Evolutionary conservation across 2,329 filamentous ascomycete genomes (phyloP), one percentile per base, ranked within the genome.

Genomic region (Penicillium expansum): DNA sequence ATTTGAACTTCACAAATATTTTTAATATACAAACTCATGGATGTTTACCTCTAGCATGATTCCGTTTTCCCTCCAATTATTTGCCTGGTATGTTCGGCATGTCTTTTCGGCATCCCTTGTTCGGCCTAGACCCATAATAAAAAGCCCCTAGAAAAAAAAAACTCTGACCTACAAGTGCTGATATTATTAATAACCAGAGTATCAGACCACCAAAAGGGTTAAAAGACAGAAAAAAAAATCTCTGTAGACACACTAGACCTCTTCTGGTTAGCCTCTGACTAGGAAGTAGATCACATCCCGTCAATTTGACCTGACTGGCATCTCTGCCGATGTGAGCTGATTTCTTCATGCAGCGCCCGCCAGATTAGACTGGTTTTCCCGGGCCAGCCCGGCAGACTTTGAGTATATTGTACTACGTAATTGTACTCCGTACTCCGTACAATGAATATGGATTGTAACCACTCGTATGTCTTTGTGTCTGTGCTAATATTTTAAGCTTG

Each of bases 81-180:
- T 43, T 35, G 11, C 14, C 10, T 16, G 27, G 18, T 7, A 35
- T 52, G 48, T 52, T 52, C 43, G 53, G 35, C 20, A 30, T 49
- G 47, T 35, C 39, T 11, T 22, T 47, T 43, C 42, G 55, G 48
- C 38, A 55, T 53, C 54, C 52, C 48, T 62, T 37, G 55, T 50
- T 42, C 59, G 55, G 42, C 37, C 13, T 10, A 24, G 20, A 53
- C 55, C 54, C 48, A 55, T 51, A 56, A 63, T 47, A 18, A 39
- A 20, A 20, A 30, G 48, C 56, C 56, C 42, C 48, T 52, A 27
- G 39, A 56, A 51, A 56, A 29, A 57, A 55, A 59, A 59, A 52
- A 58, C 13, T 52, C 6, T 33, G 41, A 24, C 24, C 24, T 24
- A 24, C 24, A 24, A n/a, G n/a, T n/a, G n/a, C n/a, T n/a, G n/a